phyloP scores from a whole-genome alignment of 2,329 filamentous ascomycete species.

The Chalaropsis ovoidea region DNA sequence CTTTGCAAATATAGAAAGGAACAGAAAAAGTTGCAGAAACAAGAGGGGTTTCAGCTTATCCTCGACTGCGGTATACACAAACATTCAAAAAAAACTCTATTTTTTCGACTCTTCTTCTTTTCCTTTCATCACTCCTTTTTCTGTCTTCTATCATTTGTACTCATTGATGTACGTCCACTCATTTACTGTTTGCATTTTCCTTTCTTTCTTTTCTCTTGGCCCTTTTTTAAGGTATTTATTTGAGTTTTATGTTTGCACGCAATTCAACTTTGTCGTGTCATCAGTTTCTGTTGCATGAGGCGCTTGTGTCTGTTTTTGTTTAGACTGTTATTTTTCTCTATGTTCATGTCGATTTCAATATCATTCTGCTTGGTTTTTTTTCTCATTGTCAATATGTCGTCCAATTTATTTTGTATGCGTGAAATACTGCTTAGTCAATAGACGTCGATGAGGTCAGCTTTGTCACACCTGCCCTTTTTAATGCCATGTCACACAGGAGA shows the following conservation, averaged over 20 bases:
- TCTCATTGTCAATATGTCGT: neutral
- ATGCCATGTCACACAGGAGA: neutral
- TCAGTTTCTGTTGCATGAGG: neutral
- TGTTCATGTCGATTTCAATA: neutral
- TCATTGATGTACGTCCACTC: neutral
- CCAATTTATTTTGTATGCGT: neutral
- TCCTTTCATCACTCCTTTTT: neutral
- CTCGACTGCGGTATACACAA: constrained; percentile 11
- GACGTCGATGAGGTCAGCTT: neutral
- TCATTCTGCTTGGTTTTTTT: neutral
- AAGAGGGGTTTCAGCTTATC: constrained; percentile 12
- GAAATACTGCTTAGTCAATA: neutral
- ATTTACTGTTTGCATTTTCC: constrained; percentile 16
- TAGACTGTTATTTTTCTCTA: neutral
- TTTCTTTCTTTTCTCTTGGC: constrained; percentile 7
- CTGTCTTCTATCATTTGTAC: neutral
- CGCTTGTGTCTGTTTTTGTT: neutral
- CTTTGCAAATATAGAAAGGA: constrained; percentile 6
- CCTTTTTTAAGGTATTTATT: constrained; percentile 11
- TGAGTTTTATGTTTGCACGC: neutral
- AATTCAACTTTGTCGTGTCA: neutral
- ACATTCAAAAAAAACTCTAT: neutral
- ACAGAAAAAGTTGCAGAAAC: constrained; percentile 5
- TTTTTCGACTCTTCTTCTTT: neutral
- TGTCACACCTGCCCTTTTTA: neutral